A percentile compares a stretch with the other conserved stretches of the same genome.
Evolutionary conservation across 179 eudicot species (phyloP).

Genomic region (Drosera spatulata): DNA sequence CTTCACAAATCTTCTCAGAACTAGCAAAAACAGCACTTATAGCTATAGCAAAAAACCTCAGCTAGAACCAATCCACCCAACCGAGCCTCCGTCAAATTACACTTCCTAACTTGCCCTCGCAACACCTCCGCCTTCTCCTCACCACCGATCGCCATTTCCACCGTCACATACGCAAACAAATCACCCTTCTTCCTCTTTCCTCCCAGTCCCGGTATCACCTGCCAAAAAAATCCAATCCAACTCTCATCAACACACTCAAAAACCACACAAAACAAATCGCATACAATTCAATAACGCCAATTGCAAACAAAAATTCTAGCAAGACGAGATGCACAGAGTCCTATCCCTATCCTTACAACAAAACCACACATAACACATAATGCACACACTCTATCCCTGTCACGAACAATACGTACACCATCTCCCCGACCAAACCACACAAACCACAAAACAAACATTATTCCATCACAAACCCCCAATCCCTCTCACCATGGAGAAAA

Average conservation of each 20-base stretch:
- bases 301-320: no score
- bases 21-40: not conserved
- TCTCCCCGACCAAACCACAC: not conserved
- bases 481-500: slow-evolving; percentile 59
- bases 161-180: slow-evolving; percentile 59
- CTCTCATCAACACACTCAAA: no score
- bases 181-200: slow-evolving; percentile 25
- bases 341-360: no score
- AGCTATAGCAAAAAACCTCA: slow-evolving; percentile 36
- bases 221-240: not conserved
- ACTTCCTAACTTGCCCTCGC: slow-evolving; percentile 48
- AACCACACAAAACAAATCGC: no score
- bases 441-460: not conserved
- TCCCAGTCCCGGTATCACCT: slow-evolving; percentile 73
- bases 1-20: not conserved
- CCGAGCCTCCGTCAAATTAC: slow-evolving; percentile 54
- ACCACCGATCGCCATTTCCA: slow-evolving; percentile 22
- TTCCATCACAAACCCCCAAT: not conserved
- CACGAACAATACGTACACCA: no score
- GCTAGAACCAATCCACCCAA: slow-evolving; percentile 38
- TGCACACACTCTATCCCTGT: no score
- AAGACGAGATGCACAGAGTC: no score
- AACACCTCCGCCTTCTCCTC: slow-evolving; percentile 14
- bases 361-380: no score
- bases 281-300: no score